These are phyloP conservation scores for Lentinus brumalis DNA, from an alignment of 768 basidiomycete species.

Conservation along the genomic window DNA sequence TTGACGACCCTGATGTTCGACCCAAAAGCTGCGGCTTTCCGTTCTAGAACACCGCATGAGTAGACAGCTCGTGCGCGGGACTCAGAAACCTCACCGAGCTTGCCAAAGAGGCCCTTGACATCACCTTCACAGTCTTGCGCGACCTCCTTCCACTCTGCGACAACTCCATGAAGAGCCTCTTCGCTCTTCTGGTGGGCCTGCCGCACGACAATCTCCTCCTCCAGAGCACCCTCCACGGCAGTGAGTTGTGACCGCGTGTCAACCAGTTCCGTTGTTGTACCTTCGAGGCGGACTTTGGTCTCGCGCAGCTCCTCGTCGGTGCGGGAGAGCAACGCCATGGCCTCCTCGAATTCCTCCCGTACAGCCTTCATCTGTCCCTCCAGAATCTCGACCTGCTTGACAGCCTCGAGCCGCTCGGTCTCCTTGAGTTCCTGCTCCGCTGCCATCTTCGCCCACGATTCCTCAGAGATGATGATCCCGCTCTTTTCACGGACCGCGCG, in stretches of 20 bases:
- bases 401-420: conserved; percentile 81
- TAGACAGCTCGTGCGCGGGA: not conserved
- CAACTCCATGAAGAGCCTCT: conserved; percentile 67
- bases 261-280: conserved; percentile 53
- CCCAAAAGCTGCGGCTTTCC: conserved; percentile 64
- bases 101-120: conserved; percentile 71
- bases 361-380: conserved; percentile 79
- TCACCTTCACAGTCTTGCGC: conserved; percentile 72
- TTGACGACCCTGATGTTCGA: conserved; percentile 68
- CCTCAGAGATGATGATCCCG: conserved; percentile 91
- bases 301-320: conserved; percentile 75
- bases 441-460: conserved; percentile 84
- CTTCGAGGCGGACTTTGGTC: conserved; percentile 56
- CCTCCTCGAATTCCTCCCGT: conserved; percentile 90
- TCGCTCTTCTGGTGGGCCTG: conserved; percentile 81
- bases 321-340: conserved; percentile 73
- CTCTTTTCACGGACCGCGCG: conserved; percentile 94
- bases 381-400: conserved; percentile 79
- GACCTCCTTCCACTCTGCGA: conserved; percentile 63
- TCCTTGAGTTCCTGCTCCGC: conserved; percentile 75
- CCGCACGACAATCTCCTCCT: conserved; percentile 79
- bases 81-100: conserved; percentile 62
- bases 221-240: conserved; percentile 57
- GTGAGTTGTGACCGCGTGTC: conserved; percentile 60
- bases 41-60: conserved; percentile 48